A percentile compares a stretch with the other conserved stretches of the same genome.
Conservation (phyloP, 495 filamentous ascomycete species). For the Lophiotrema nucula region DNA sequence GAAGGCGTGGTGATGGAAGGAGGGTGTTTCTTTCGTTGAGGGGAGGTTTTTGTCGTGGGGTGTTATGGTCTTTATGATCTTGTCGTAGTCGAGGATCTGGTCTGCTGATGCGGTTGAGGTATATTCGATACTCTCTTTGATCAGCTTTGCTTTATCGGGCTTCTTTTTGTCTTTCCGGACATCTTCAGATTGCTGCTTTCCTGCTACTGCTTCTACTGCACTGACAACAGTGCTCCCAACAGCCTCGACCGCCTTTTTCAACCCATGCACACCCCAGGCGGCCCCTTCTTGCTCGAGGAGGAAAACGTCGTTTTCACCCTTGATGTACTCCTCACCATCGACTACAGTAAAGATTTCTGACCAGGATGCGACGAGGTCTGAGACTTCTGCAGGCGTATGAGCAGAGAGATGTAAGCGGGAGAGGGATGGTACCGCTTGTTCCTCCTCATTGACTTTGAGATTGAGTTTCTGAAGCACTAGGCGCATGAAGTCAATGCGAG, state of each 20-base stretch:
- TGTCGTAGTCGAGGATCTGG: slow-evolving; percentile 71
- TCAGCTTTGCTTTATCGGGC: slow-evolving; percentile 19
- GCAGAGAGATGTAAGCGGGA: slow-evolving; percentile 84
- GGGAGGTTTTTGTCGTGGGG: slow-evolving; percentile 70
- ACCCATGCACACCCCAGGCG: slow-evolving; percentile 59
- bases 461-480: slow-evolving; percentile 82
- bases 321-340: slow-evolving; percentile 70
- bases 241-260: slow-evolving; percentile 51
- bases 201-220: neutral
- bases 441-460: slow-evolving; percentile 68
- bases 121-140: slow-evolving; percentile 12
- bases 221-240: slow-evolving; percentile 17
- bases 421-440: slow-evolving; percentile 71
- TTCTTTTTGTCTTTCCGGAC: neutral
- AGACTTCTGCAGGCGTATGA: slow-evolving; percentile 59
- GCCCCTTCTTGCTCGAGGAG: slow-evolving; percentile 61
- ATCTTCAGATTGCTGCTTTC: neutral
- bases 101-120: slow-evolving; percentile 37
- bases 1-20: slow-evolving; percentile 81
- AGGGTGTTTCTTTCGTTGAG: slow-evolving; percentile 72
- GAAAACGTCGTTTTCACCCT: slow-evolving; percentile 84
- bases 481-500: slow-evolving; percentile 73
- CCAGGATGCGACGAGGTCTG: slow-evolving; percentile 64
- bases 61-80: slow-evolving; percentile 69
- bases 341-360: slow-evolving; percentile 67